phyloP scores from a whole-genome alignment of 768 basidiomycete genomes.

The Mycena floridula region DNA sequence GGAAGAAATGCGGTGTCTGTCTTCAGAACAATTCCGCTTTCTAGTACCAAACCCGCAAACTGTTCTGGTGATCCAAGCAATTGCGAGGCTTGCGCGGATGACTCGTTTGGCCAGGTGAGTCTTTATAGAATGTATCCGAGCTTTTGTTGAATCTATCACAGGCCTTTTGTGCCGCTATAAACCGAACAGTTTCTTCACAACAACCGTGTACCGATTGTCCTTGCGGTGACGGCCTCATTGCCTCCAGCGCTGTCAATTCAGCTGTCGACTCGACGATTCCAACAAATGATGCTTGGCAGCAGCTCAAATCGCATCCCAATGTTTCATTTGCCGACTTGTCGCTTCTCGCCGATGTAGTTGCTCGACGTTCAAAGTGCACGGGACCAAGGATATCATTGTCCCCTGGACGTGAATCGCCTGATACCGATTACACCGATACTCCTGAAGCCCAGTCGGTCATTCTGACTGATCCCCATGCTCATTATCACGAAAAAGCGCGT shows the following conservation, averaged over 20 bases:
- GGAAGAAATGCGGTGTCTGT: slow-evolving; percentile 36
- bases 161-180: slow-evolving; percentile 79
- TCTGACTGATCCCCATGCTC: slow-evolving; percentile 49
- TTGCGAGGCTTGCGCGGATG: slow-evolving; percentile 80
- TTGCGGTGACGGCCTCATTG: slow-evolving; percentile 13
- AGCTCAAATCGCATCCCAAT: slow-evolving; percentile 84
- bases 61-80: slow-evolving; percentile 88
- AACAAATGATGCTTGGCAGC: slow-evolving; percentile 79
- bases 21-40: slow-evolving; percentile 40
- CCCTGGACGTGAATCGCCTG: slow-evolving; percentile 39
- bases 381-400: slow-evolving; percentile 64
- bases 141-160: neutral
- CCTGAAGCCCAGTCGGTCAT: slow-evolving; percentile 32
- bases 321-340: slow-evolving; percentile 78
- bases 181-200: slow-evolving; percentile 48
- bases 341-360: slow-evolving; percentile 84
- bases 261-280: slow-evolving; percentile 45
- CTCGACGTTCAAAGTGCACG: slow-evolving; percentile 71
- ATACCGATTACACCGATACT: slow-evolving; percentile 33
- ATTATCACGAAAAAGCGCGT: slow-evolving; percentile 40
- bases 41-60: slow-evolving; percentile 22
- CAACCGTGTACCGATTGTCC: slow-evolving; percentile 55
- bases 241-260: slow-evolving; percentile 3
- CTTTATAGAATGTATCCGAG: neutral
- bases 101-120: slow-evolving; percentile 63